Base-by-base conservation (phyloP, 2,329 filamentous ascomycete species). In the Epichloe brachyelytri region DNA sequence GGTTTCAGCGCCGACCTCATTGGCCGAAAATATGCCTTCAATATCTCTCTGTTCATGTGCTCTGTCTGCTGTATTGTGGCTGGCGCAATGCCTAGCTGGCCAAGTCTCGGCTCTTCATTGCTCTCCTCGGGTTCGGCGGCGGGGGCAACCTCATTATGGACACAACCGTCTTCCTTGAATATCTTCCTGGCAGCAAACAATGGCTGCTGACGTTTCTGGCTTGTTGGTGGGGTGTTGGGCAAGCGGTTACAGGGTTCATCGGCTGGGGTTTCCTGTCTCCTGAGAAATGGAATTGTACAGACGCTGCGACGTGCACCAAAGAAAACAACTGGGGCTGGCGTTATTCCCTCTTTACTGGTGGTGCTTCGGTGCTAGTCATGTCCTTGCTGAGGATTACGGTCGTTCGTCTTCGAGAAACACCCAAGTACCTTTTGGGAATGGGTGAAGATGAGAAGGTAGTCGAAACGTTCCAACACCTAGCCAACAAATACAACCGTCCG, bases 21-120 rank as follows among this genome's bases (percentile, higher is more conserved):
- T 54, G 83, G 83, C 5, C 73, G 83, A 43, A 77, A 78, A 55
- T 79, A 78, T 56, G 83, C 83, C 5, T 88, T 87, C 68, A 86
- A 86, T 58, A 66, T 78, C 20, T 80, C 79, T 2, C 69, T 86
- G 11, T 74, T 86, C 58, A 70, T 85, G 51, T 82, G 77, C 59
- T 76, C 78, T 4, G 62, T 79, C n/a, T 59, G 59, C 56, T 71
- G 69, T 33, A 78, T 86, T 50, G 68, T 85, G 1, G 83, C 82
- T 1, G 85, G 83, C 4, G 79, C 77, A 1, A 75, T 79, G 53
- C 83, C 84, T 2, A 84, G 74, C 55, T 89, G 82, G 81, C 67
- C 75, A 2, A 75, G 77, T 0, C 70, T 87, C 12, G 81, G 0
- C 63, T 83, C 20, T 85, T 86, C 59, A 74, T 83, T 33, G 76